Evolutionary conservation across 2,329 filamentous ascomycete species (phyloP).

Genomic region (Neoarthrinium moseri): DNA sequence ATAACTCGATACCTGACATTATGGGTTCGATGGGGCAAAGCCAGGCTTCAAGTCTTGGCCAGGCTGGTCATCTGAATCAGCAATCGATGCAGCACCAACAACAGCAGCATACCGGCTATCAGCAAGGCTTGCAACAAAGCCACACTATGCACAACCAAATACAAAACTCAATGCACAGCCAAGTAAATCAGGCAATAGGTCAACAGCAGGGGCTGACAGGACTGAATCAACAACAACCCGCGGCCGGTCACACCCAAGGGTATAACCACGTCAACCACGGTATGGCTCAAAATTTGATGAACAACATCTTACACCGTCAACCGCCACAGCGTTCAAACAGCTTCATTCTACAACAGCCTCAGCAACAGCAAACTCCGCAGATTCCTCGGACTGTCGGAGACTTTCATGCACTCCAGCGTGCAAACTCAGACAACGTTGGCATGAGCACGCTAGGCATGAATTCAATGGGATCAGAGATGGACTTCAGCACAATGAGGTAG

Average conservation of each 20-base stretch:
- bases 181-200: conserved; percentile 25
- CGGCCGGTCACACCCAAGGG: conserved; percentile 21
- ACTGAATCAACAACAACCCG: conserved; percentile 29
- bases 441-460: conserved; percentile 34
- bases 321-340: conserved; percentile 36
- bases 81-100: conserved; percentile 21
- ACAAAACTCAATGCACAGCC: conserved; percentile 29
- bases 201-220: conserved; percentile 29
- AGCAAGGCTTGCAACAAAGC: conserved; percentile 30
- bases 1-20: conserved; percentile 49
- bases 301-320: conserved; percentile 31
- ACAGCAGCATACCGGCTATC: conserved; percentile 17
- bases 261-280: conserved; percentile 17
- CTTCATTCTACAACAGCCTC: conserved; percentile 30
- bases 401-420: conserved; percentile 48
- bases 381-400: conserved; percentile 44
- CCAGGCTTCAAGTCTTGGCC: conserved; percentile 11
- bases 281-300: conserved; percentile 25
- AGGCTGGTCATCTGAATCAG: conserved; percentile 6
- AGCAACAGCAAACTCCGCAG: conserved; percentile 27
- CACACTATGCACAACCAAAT: conserved; percentile 32
- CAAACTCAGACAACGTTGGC: conserved; percentile 37
- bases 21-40: conserved; percentile 47
- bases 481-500: conserved; percentile 37
- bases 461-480: conserved; percentile 35